phyloP scores from a whole-genome alignment of 73 alveolate genomes.

The Paramecium octaurelia region DNA sequence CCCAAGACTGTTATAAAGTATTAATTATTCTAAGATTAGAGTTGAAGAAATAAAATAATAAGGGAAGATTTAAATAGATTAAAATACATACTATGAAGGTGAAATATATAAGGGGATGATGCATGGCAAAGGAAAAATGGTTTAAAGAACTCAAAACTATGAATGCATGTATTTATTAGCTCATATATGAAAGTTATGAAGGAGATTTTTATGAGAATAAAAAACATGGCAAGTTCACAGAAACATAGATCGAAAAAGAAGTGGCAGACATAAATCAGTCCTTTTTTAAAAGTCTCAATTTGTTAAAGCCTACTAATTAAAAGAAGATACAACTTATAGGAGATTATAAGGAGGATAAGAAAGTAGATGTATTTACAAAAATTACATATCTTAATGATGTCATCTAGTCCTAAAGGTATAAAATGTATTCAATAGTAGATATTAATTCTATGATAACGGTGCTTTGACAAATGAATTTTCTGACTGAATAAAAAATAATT shows the following conservation, averaged over 20 bases:
- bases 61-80: background rate
- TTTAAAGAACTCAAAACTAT: background rate
- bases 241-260: background rate
- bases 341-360: background rate
- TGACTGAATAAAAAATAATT: background rate
- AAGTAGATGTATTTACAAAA: background rate
- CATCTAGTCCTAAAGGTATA: background rate
- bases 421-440: background rate
- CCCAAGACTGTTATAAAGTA: background rate
- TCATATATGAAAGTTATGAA: background rate
- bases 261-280: background rate
- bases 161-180: background rate
- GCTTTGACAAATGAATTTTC: background rate
- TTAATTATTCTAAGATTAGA: background rate
- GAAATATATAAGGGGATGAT: background rate
- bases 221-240: background rate
- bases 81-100: background rate
- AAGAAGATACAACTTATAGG: background rate
- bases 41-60: background rate
- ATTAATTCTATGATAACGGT: background rate
- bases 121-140: background rate
- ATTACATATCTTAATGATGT: background rate
- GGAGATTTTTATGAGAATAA: background rate
- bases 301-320: background rate
- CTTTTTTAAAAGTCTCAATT: background rate